Percentiles rank a stretch among this genome's conserved stretches.
phyloP scores from a whole-genome alignment of 2,329 filamentous ascomycete species.

The Penicillium concentricum region DNA sequence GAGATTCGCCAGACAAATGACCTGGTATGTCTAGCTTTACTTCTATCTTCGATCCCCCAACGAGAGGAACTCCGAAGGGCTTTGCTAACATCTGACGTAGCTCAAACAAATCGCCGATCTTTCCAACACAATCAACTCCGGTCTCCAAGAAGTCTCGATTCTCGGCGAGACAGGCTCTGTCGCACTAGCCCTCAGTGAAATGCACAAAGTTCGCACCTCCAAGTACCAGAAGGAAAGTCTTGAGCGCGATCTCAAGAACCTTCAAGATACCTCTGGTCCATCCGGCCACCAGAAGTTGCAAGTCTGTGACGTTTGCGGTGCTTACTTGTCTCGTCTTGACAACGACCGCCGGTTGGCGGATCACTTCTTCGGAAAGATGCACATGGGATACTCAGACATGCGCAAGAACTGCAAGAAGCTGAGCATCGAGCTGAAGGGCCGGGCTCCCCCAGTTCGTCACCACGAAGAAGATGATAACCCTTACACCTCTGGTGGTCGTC shows the following conservation, averaged over 20 bases:
- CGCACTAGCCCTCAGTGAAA: constrained; percentile 78
- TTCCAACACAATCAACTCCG: constrained; percentile 72
- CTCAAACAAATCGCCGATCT: constrained; percentile 85
- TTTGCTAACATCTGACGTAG: constrained; percentile 30
- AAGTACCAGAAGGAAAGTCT: constrained; percentile 78
- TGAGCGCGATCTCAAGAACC: constrained; percentile 83
- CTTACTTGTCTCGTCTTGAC: constrained; percentile 86
- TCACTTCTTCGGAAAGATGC: constrained; percentile 99
- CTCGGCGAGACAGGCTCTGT: constrained; percentile 80
- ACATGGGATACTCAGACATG: constrained; percentile 97
- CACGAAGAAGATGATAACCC: constrained; percentile 56
- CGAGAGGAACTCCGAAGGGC: no score
- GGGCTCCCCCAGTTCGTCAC: constrained; percentile 60
- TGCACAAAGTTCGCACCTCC: constrained; percentile 78
- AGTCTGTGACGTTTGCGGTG: constrained; percentile 97
- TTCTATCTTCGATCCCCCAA: not conserved
- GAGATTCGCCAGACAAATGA: constrained; percentile 95
- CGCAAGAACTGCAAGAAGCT: constrained; percentile 87
- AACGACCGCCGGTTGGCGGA: constrained; percentile 93
- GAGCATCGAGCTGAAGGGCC: constrained; percentile 78
- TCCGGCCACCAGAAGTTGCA: constrained; percentile 96
- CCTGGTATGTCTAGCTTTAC: constrained; percentile 51
- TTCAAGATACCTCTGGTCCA: constrained; percentile 88
- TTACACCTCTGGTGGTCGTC: constrained; percentile 45
- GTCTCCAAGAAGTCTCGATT: constrained; percentile 80